Evolutionary conservation across 1,284 basidiomycete genomes (phyloP).

Genomic region (Ganoderma multipileum): DNA sequence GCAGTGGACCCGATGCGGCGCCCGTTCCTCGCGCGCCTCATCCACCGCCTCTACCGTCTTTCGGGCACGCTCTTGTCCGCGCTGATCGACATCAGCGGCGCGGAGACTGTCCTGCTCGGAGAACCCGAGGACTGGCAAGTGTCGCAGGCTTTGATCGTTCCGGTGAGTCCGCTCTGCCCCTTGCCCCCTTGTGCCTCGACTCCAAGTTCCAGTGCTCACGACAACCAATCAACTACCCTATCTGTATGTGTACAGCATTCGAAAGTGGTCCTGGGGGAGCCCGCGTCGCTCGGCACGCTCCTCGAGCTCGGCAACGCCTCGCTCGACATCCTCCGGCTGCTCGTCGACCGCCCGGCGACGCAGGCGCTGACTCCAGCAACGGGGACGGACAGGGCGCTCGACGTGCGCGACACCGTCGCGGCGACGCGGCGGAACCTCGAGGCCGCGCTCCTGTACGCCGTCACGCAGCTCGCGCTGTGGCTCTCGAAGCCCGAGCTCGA

Average conservation of each 20-base stretch:
- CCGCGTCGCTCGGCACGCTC: constrained; percentile 80
- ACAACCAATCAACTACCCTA: neutral
- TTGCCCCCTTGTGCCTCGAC: constrained; percentile 8
- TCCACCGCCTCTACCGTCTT: constrained; percentile 73
- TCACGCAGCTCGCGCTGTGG: constrained; percentile 82
- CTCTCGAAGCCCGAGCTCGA: constrained; percentile 73
- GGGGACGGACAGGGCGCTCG: constrained; percentile 51
- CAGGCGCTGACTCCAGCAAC: constrained; percentile 55
- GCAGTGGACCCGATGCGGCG: constrained; percentile 67
- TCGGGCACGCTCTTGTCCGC: constrained; percentile 74
- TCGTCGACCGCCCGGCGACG: constrained; percentile 61
- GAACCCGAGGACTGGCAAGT: constrained; percentile 76
- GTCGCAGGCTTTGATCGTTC: constrained; percentile 71
- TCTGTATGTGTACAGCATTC: constrained; percentile 63
- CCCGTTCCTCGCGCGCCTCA: constrained; percentile 73
- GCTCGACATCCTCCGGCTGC: constrained; percentile 69
- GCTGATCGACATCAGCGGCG: constrained; percentile 74
- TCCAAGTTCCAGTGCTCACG: constrained; percentile 19
- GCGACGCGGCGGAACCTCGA: constrained; percentile 72
- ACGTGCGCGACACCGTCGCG: constrained; percentile 60
- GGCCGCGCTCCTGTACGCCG: constrained; percentile 73
- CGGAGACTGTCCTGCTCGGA: constrained; percentile 70
- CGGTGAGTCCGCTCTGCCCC: constrained; percentile 57
- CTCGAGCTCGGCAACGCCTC: constrained; percentile 79
- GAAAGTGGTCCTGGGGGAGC: constrained; percentile 80